Base-by-base conservation (phyloP, 495 filamentous ascomycete species). In the Aspergillus ellipticus region DNA sequence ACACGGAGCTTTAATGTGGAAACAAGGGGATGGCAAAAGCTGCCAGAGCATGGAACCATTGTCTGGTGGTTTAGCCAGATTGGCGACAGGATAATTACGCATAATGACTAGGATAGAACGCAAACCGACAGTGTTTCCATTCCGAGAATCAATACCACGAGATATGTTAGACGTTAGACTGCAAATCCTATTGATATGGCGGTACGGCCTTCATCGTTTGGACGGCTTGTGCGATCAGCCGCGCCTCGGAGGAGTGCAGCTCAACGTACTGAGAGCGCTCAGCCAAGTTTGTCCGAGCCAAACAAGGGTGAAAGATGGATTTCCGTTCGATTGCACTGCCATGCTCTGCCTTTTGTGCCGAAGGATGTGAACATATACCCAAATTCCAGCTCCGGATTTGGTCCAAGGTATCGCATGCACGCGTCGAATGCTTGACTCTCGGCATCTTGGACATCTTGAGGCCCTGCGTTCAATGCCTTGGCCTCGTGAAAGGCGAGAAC, bases 41-140 rank as follows among this genome's bases (percentile, higher is more conserved):
- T 60, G 17, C 53, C 58, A 37, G n/a, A 46, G 0, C 0, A 28
- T 41, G 45, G 58, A 1, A 57, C 20, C 19, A 57, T 57, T 20
- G 28, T 48, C 22, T 61, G 54, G 54, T 51, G 54, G 58, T 51
- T 50, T 51, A 16, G 50, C 37, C 29, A 47, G 13, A 2, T 29
- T 11, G 49, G 43, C 29, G 50, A 61, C 16, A 35, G 42, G n/a
- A 53, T 54, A 47, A 17, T 33, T 17, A 48, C 49, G n/a, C 8
- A 51, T 20, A 37, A 22, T 6, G 48, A 31, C 49, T 26, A 11
- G 45, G n/a, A n/a, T n/a, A n/a, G n/a, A n/a, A n/a, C n/a, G n/a
- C n/a, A n/a, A n/a, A n/a, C n/a, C n/a, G n/a, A n/a, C n/a, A n/a
- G n/a, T n/a, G 43, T 13, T 50, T 39, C 45, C 39, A 42, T 42